Evolutionary conservation across 2,329 filamentous ascomycete species (phyloP).

Genomic region (Arthrobotrys conoides): DNA sequence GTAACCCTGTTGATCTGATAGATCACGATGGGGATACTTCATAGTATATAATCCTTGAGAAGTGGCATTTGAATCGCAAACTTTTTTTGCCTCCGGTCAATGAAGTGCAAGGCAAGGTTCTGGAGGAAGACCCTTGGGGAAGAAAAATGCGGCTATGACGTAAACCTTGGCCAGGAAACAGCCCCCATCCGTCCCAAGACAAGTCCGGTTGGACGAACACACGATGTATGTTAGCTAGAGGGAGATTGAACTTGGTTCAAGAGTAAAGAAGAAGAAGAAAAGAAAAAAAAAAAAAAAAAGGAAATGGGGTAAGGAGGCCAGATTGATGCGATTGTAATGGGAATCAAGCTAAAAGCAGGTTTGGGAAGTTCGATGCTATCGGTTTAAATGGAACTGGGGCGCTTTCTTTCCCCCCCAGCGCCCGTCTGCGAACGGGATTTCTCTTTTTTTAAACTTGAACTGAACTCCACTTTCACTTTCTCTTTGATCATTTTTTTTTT

Average conservation of each 20-base stretch:
- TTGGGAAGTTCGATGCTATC: conserved; percentile 54
- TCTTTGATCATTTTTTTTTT: too few relatives aligned
- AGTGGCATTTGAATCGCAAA: not conserved
- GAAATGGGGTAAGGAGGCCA: conserved; percentile 2
- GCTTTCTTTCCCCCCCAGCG: conserved; percentile 4
- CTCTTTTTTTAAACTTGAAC: not conserved
- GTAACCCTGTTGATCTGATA: not conserved
- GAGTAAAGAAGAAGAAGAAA: not conserved
- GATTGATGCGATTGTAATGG: conserved; percentile 13
- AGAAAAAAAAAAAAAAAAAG: not conserved
- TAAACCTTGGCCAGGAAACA: not conserved
- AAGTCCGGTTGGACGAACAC: not conserved
- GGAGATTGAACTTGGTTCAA: not conserved
- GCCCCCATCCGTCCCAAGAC: not conserved
- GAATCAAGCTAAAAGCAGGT: conserved; percentile 16
- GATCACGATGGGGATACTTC: not conserved
- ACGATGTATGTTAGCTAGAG: not conserved
- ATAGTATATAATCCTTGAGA: too few relatives aligned
- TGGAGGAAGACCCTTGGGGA: not conserved
- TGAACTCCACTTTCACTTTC: too few relatives aligned
- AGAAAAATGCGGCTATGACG: conserved; percentile 37
- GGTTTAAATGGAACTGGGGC: conserved; percentile 44
- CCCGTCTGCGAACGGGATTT: conserved; percentile 33
- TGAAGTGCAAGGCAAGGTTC: conserved; percentile 7
- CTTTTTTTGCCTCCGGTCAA: not conserved